Conservation (phyloP, 352 stramenopile genomes). For the Globisporangium nagaii region DNA sequence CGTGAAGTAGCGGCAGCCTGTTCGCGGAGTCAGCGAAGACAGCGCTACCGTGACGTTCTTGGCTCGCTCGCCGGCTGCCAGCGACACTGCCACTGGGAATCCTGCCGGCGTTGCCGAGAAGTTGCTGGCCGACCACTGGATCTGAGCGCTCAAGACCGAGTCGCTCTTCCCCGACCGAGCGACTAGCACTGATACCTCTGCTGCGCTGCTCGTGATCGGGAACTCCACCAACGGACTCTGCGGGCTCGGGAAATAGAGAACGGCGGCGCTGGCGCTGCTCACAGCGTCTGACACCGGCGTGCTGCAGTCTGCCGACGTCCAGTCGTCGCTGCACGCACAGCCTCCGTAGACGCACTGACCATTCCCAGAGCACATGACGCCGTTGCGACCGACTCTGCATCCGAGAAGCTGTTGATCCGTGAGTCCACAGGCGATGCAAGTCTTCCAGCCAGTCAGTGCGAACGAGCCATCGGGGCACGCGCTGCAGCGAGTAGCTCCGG, state of each 20-base stretch:
- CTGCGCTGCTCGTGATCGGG: constrained; percentile 2
- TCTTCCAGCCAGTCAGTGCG: constrained; percentile 46
- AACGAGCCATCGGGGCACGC: constrained; percentile 30
- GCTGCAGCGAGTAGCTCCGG: constrained; percentile 26
- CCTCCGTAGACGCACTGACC: constrained; percentile 45
- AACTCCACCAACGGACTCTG: constrained; percentile 19
- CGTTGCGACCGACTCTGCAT: constrained; percentile 50
- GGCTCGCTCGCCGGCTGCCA: constrained; percentile 16
- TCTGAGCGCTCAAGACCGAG: constrained; percentile 11
- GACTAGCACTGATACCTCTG: constrained; percentile 24
- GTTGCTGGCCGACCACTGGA: constrained; percentile 26
- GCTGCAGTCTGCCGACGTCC: constrained; percentile 43
- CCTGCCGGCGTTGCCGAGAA: constrained; percentile 18
- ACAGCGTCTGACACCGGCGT: not conserved
- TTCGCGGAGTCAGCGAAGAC: constrained; percentile 18
- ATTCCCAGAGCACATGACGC: constrained; percentile 48
- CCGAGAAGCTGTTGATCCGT: constrained; percentile 13
- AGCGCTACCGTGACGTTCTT: constrained; percentile 22
- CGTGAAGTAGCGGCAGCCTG: constrained; percentile 30
- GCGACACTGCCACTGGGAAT: constrained; percentile 13
- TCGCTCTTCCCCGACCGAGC: constrained; percentile 21
- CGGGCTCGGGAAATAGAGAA: constrained; percentile 42
- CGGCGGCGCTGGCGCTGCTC: constrained; percentile 12
- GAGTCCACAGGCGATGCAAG: constrained; percentile 43
- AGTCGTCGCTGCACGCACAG: constrained; percentile 38